Evolutionary conservation across 306 rosid genomes (phyloP), one percentile per base, ranked within the genome.

Genomic region (Dryas octopetala): DNA sequence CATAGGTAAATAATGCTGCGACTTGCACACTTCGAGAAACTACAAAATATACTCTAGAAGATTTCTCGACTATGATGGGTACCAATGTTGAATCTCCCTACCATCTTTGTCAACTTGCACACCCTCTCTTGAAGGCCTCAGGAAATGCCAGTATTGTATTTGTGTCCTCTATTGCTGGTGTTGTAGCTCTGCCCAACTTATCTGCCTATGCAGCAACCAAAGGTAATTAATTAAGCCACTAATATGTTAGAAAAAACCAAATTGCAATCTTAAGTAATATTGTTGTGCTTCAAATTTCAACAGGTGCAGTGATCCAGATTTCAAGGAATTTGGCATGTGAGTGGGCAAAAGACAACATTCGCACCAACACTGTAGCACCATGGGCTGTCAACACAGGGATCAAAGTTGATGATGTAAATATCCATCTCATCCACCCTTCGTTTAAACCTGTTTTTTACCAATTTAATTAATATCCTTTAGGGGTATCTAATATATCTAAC

Each of bases 261-360:
- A 32, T 32, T 32, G 38, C 38, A 32, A 66, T 32, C 38, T 32
- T 32, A 32, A 32, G 38, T 32, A 32, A 1, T 32, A 32, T 32
- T 32, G 38, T 32, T 32, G 38, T 32, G 38, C 1, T 32, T 23
- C 23, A 23, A 12, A 19, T 68, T 13, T 15, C 38, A 1, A 9
- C 70, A 91, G 92, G 88, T 49, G 97, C 91, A 0, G 79, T 91
- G 48, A 87, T 87, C 59, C 97, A 89, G 53, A n/a, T 82, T n/a
- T 77, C 91, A 10, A 87, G 53, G 77, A 91, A 86, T 81, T 53
- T 89, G 47, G 92, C 94, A 6, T 70, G 86, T 23, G 94, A 91
- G 71, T 91, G 97, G 97, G 90, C 87, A 55, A 84, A 83, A 82
- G 97, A 91, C 73, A 81, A 80, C 6, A 89, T 87, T 60, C 86